A percentile compares a stretch with the other conserved stretches of the same genome.
phyloP scores from a whole-genome alignment of 1,284 basidiomycete genomes.

The Ceratobasidium sp. region DNA sequence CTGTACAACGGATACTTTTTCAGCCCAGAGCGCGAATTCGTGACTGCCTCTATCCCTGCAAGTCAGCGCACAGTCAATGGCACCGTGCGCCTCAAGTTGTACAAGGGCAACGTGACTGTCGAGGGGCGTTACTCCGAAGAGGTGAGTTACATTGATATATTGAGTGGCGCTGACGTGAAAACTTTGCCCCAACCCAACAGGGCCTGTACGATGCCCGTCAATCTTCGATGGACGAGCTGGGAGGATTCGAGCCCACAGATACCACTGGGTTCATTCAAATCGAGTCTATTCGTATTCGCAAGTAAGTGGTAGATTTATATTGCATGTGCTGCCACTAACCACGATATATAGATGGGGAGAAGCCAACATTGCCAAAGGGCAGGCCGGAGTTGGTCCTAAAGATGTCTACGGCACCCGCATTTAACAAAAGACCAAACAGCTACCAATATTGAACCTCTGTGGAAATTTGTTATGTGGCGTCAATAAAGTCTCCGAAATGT shows the following conservation, averaged over 20 bases:
- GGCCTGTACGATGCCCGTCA: constrained; percentile 96
- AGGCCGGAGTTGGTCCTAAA: constrained; percentile 79
- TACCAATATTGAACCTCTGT: too few species aligned
- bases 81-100: constrained; percentile 88
- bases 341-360: constrained; percentile 77
- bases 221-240: constrained; percentile 99
- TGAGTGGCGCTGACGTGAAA: not conserved
- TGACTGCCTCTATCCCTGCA: constrained; percentile 88
- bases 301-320: constrained; percentile 67
- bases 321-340: constrained; percentile 24
- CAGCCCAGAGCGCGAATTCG: constrained; percentile 97
- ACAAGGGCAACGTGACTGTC: constrained; percentile 97
- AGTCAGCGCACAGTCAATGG: constrained; percentile 98
- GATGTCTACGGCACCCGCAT: constrained; percentile 79
- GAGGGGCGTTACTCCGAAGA: constrained; percentile 93
- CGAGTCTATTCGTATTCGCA: constrained; percentile 95
- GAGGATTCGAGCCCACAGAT: constrained; percentile 95
- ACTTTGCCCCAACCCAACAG: constrained; percentile 58
- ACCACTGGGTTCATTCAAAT: constrained; percentile 95
- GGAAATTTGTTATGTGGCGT: too few species aligned
- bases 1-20: constrained; percentile 99
- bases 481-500: too few species aligned
- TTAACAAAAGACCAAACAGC: constrained; percentile 48
- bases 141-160: constrained; percentile 59
- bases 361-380: constrained; percentile 85